phyloP scores from a whole-genome alignment of 75 land plant species.

The Pseudotsuga menziesii region DNA sequence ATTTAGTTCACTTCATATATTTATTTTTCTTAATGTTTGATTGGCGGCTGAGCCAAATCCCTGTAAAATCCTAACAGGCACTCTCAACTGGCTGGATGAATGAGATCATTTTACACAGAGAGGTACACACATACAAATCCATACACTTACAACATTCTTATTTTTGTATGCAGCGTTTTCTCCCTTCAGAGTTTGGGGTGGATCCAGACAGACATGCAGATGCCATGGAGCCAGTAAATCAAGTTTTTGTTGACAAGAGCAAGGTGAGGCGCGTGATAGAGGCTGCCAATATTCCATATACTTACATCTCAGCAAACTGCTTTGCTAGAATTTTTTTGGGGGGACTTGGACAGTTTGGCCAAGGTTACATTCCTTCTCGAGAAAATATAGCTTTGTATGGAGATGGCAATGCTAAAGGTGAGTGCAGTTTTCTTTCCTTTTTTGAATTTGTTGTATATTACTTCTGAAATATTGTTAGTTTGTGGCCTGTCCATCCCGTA shows the following conservation, averaged over 20 bases:
- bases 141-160: too few relatives aligned
- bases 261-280: conserved; percentile 24
- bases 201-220: conserved; percentile 27
- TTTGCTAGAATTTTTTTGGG: conserved; percentile 18
- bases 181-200: conserved; percentile 54
- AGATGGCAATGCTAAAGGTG: conserved; percentile 40
- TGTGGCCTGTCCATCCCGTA: too few relatives aligned
- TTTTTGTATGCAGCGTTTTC: conserved; percentile 26
- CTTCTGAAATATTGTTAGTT: too few relatives aligned
- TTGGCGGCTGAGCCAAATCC: too few relatives aligned
- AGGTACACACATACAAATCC: too few relatives aligned
- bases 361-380: conserved; percentile 11
- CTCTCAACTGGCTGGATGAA: too few relatives aligned
- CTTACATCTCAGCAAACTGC: conserved; percentile 27
- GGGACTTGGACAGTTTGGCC: conserved; percentile 25
- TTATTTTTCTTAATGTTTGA: too few relatives aligned
- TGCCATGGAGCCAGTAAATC: conserved; percentile 15
- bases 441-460: too few relatives aligned
- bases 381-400: conserved; percentile 26
- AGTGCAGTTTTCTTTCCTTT: too few relatives aligned
- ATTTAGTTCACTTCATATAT: too few relatives aligned
- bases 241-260: conserved; percentile 18
- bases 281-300: conserved; percentile 38
- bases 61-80: too few relatives aligned
- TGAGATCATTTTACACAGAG: too few relatives aligned